phyloP scores from a whole-genome alignment of 495 filamentous ascomycete species.

The Neurospora cerealis region DNA sequence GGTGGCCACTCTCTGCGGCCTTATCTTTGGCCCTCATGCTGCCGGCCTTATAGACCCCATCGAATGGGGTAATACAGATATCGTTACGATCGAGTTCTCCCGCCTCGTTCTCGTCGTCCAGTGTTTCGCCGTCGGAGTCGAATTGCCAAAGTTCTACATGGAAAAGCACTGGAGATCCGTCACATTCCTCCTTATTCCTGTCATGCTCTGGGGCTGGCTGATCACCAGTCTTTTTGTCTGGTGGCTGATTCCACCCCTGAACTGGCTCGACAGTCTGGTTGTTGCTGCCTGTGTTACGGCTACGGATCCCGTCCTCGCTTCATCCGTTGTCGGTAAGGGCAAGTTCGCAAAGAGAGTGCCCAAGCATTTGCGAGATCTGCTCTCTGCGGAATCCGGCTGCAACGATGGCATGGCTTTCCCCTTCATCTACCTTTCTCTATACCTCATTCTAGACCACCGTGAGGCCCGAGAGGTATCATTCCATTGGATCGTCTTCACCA shows the following conservation, averaged over 20 bases:
- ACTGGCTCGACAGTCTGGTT: constrained; percentile 80
- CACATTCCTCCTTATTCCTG: constrained; percentile 74
- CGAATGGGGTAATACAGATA: constrained; percentile 87
- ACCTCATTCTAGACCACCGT: constrained; percentile 71
- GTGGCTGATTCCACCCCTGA: constrained; percentile 78
- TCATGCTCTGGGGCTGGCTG: constrained; percentile 98
- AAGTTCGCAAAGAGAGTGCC: constrained; percentile 97
- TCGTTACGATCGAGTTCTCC: constrained; percentile 93
- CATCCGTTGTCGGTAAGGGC: constrained; percentile 96
- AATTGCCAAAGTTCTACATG: constrained; percentile 97
- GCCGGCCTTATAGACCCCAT: constrained; percentile 80
- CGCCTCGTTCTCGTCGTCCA: constrained; percentile 97
- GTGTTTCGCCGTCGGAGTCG: constrained; percentile 98
- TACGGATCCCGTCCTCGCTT: constrained; percentile 94
- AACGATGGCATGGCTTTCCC: constrained; percentile 99
- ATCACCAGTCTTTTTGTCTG: constrained; percentile 91
- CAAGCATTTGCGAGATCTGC: constrained; percentile 88
- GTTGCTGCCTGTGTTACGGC: constrained; percentile 92
- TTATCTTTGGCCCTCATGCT: constrained; percentile 95
- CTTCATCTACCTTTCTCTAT: constrained; percentile 88
- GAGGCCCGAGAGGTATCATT: constrained; percentile 58
- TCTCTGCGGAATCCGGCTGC: constrained; percentile 96
- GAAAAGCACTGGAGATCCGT: constrained; percentile 96
- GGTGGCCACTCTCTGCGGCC: constrained; percentile 87
- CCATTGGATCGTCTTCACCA: constrained; percentile 83